Conservation (phyloP, 2,329 filamentous ascomycete genomes). For the Setomelanomma holmii region DNA sequence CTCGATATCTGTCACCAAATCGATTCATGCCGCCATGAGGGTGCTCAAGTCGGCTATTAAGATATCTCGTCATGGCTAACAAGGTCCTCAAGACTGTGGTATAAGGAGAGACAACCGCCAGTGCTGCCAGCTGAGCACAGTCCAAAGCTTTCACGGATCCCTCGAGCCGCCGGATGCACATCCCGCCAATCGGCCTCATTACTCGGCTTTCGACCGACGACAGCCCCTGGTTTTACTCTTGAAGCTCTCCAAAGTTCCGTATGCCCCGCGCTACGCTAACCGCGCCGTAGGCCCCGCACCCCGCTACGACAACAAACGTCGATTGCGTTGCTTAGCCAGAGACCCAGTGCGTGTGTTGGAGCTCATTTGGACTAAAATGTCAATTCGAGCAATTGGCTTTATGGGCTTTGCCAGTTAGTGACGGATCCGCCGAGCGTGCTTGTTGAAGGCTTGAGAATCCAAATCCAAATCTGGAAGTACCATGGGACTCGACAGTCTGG, state of each 20-base stretch:
- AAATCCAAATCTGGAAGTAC: no score
- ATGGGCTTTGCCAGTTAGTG: no score
- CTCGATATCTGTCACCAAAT: neutral
- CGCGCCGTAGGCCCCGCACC: conserved; percentile 9
- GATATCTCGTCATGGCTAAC: neutral
- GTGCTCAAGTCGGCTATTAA: conserved; percentile 1
- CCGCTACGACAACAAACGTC: neutral
- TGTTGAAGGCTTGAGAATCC: no score
- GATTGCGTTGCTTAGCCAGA: no score
- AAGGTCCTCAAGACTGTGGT: conserved; percentile 2
- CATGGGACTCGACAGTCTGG: neutral
- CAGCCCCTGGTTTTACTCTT: neutral
- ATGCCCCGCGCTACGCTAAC: conserved; percentile 10
- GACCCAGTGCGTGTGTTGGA: no score
- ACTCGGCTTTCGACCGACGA: neutral
- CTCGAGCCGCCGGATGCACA: neutral
- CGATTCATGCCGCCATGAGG: neutral
- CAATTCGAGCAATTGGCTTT: no score
- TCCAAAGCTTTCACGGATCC: neutral
- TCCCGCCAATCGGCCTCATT: neutral
- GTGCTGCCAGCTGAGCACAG: neutral
- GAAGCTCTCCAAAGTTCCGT: neutral
- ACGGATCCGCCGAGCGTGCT: no score
- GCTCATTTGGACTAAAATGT: no score
- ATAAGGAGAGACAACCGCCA: neutral